Base-by-base conservation (phyloP, 192 early-diverging fungal species). In the Umbelopsis ramanniana region DNA sequence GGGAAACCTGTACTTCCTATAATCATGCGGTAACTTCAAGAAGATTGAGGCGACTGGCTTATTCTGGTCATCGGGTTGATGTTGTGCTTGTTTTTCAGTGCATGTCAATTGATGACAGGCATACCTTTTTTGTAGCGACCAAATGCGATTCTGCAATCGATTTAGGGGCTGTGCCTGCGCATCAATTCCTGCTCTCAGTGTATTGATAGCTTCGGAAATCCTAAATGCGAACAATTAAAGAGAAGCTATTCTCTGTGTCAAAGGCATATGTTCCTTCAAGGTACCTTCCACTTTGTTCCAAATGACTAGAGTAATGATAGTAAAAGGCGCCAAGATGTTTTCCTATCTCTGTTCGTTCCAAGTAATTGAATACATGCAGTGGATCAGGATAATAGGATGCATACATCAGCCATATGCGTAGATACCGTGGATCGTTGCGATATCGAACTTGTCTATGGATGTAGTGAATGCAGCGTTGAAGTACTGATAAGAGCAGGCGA, bases 371-470 rank as follows among this genome's bases (percentile, higher is more conserved):
- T 8, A 70, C 38, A 52, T 55, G 12, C 15, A 75, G 2, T 37
- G 69, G 74, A 46, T 70, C 26, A n/a, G 35, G 6, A 26, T 48
- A 26, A 33, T 60, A 67, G 4, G 43, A 1, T 40, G 68, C 57
- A 67, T 67, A 70, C 19, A 52, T 52, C 5, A 75, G 43, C 74
- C 74, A 75, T 24, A 46, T 45, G 19, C 53, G 43, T 21, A 72
- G 55, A 60, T 63, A 71, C 8, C 45, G 70, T 10, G 53, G 54
- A 19, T 52, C 43, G 46, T 71, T 71, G 12, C n/a, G 35, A 60
- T 71, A 71, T 15, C 53, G 37, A 1, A n/a, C 11, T 24, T 71
- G 52, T 3, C 33, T 37, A 17, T 46, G 43, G 46, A 54, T 63
- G 26, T 63, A 63, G 11, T 37, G 26, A 14, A 63, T 63, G 26